Percentiles rank a stretch among this genome's conserved stretches.
These are phyloP conservation scores for Rhynchospora pubera DNA, from an alignment of 176 grass and related monocot species.

Conservation along the genomic window DNA sequence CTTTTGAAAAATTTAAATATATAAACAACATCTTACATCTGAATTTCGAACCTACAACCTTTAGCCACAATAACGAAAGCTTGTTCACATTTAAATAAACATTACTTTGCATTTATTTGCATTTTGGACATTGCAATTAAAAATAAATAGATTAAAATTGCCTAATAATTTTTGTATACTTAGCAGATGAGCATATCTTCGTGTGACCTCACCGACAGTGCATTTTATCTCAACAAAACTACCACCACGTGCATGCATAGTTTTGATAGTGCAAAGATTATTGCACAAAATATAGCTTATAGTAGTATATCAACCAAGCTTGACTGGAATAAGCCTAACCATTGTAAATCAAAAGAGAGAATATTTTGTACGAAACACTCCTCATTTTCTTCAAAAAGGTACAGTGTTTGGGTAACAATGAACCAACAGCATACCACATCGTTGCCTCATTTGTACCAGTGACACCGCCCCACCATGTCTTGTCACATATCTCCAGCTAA, in stretches of 20 bases:
- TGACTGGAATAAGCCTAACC: neutral
- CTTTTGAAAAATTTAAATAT: too few relatives aligned
- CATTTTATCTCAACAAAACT: neutral
- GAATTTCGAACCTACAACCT: too few relatives aligned
- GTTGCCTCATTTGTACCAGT: constrained; percentile 14
- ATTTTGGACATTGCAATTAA: neutral
- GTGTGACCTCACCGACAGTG: constrained; percentile 8
- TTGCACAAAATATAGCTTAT: neutral
- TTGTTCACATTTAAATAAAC: too few relatives aligned
- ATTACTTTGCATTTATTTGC: neutral
- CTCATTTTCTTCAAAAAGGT: neutral
- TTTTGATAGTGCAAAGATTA: neutral
- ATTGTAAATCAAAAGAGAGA: neutral
- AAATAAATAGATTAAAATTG: neutral
- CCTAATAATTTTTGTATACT: neutral
- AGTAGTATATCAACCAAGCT: neutral
- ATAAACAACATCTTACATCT: too few relatives aligned
- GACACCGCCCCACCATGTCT: constrained; percentile 14
- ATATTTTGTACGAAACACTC: neutral
- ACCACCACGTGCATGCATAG: neutral
- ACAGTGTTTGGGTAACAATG: neutral
- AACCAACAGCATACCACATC: constrained; percentile 29
- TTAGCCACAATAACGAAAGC: too few relatives aligned
- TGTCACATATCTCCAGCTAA: neutral
- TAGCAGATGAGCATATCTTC: too few relatives aligned